Percentiles rank a stretch among this genome's conserved stretches.
These are phyloP conservation scores for Fraxinus excelsior DNA, from an alignment of 257 asterid genomes.

Conservation along the genomic window DNA sequence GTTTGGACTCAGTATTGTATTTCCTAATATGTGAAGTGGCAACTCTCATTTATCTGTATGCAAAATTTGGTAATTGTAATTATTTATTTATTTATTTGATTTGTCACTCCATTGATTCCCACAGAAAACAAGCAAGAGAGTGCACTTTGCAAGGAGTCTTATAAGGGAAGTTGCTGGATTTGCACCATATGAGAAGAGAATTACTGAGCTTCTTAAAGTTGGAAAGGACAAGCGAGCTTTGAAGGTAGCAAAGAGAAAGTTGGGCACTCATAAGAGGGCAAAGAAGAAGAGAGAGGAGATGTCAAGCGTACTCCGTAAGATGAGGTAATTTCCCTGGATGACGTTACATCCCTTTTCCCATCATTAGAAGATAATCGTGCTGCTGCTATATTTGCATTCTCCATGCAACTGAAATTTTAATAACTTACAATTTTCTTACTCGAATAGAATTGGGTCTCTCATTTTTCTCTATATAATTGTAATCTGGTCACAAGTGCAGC, in stretches of 20 bases:
- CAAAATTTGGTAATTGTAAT: not conserved
- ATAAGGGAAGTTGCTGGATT: slow-evolving; percentile 61
- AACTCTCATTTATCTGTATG: not conserved
- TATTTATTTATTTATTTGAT: not conserved
- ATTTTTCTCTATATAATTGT: not conserved
- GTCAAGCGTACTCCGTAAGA: slow-evolving; percentile 66
- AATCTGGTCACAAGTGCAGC: not conserved
- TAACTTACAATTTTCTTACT: not conserved
- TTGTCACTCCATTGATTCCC: not conserved
- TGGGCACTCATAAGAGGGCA: slow-evolving; percentile 76
- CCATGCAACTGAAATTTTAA: not conserved
- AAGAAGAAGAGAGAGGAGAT: slow-evolving; percentile 79
- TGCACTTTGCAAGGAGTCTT: slow-evolving; percentile 49
- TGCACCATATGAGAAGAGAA: slow-evolving; percentile 68
- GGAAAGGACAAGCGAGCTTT: slow-evolving; percentile 60
- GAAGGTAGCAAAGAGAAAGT: slow-evolving; percentile 61
- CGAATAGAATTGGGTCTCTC: not conserved
- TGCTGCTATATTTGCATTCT: not conserved
- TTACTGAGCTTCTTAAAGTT: slow-evolving; percentile 62
- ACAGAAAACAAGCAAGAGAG: slow-evolving; percentile 59
- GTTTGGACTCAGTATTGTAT: not conserved
- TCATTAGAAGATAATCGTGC: not conserved
- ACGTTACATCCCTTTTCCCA: not conserved
- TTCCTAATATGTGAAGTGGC: not conserved
- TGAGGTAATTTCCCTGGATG: slow-evolving; percentile 47